Conservation (phyloP, 805 yeast species). For the Pichia thaimueangensis region DNA sequence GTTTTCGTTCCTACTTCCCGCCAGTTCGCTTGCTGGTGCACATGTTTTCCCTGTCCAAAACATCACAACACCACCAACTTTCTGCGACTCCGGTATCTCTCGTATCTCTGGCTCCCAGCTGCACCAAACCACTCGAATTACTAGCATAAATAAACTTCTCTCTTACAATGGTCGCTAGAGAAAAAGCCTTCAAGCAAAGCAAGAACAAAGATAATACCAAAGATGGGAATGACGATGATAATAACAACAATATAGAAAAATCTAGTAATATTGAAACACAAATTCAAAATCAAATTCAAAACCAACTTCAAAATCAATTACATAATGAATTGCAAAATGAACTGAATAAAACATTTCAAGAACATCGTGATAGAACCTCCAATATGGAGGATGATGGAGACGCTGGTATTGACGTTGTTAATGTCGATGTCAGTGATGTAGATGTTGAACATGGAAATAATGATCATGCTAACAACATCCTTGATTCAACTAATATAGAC, state of each 20-base stretch:
- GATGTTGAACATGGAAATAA: no score
- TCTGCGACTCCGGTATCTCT: no score
- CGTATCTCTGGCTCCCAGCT: no score
- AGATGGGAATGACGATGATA: background rate
- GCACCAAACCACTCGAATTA: no score
- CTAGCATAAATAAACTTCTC: no score
- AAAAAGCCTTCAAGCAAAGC: background rate
- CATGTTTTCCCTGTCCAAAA: conserved; percentile 7
- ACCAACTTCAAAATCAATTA: conserved; percentile 8
- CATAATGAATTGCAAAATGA: conserved; percentile 4
- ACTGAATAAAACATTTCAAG: background rate
- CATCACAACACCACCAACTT: conserved; percentile 23
- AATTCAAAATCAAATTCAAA: conserved; percentile 10
- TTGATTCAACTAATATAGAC: conserved; percentile 13
- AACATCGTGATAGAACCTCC: background rate
- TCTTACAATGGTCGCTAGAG: background rate
- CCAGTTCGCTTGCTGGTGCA: conserved; percentile 10
- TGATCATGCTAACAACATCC: background rate
- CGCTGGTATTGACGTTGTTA: background rate
- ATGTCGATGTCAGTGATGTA: background rate
- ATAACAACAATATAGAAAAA: background rate
- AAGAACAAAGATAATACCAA: background rate
- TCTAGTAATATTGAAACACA: conserved; percentile 5
- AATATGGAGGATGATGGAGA: background rate
- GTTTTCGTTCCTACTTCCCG: no score